Conservation (phyloP, 2,329 filamentous ascomycete species). For the Aspergillus ustus region DNA sequence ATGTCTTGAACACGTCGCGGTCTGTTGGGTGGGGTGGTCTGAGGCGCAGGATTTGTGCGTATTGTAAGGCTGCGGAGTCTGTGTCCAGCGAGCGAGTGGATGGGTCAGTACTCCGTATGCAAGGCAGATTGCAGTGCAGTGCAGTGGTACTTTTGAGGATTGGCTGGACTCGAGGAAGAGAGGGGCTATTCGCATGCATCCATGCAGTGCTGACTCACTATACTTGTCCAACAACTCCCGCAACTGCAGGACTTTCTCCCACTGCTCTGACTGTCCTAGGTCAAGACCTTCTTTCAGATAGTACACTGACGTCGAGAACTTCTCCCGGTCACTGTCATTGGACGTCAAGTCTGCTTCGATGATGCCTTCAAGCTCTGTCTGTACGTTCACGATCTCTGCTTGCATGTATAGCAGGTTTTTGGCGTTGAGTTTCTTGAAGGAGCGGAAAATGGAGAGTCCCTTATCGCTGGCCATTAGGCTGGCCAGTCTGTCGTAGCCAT, state of each 20-base stretch:
- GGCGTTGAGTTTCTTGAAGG: slow-evolving; percentile 15
- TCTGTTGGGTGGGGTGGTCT: slow-evolving; percentile 10
- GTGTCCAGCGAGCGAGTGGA: background rate
- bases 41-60: slow-evolving; percentile 14
- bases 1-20: background rate
- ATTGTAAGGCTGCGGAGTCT: slow-evolving; percentile 19
- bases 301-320: slow-evolving; percentile 7
- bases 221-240: slow-evolving; percentile 19
- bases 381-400: slow-evolving; percentile 13
- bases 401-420: slow-evolving; percentile 20
- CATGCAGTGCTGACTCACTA: slow-evolving; percentile 12
- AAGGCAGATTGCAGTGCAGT: background rate
- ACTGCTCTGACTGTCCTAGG: slow-evolving; percentile 3
- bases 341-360: slow-evolving; percentile 5
- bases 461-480: slow-evolving; percentile 14
- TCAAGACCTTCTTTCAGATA: slow-evolving; percentile 6
- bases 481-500: slow-evolving; percentile 21
- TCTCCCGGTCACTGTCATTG: background rate
- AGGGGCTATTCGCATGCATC: background rate
- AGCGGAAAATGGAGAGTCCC: slow-evolving; percentile 8
- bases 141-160: background rate
- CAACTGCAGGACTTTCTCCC: slow-evolving; percentile 14
- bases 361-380: slow-evolving; percentile 8
- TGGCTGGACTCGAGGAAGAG: background rate
- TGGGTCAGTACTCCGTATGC: background rate